Evolutionary conservation across 1,284 basidiomycete species (phyloP), one percentile per base, ranked within the genome.

Genomic region (Mycena sp.): DNA sequence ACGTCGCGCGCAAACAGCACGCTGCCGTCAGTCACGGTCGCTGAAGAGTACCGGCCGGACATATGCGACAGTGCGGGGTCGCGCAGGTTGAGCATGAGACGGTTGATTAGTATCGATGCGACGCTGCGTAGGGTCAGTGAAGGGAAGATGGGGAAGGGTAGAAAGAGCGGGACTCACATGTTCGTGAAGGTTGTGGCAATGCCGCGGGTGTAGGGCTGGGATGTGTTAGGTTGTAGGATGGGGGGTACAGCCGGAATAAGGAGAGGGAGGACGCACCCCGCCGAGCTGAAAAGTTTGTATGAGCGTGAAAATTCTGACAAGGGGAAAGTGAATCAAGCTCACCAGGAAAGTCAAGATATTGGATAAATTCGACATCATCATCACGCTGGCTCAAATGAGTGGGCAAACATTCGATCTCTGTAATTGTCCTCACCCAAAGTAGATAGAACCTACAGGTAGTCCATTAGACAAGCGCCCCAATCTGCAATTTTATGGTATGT

Each of bases 341-440:
- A 65, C 60, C 10, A 52, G n/a, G 25, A 63, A 66, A 17, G 60
- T 66, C 3, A 66, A 32, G 7, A 66, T 66, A 28, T 66, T 66
- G 9, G 56, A 21, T 6, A 66, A 17, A 25, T 51, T 66, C 25
- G 46, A 49, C 10, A 57, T 10, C 6, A 66, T 30, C 28, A 66
- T 66, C 14, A 66, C 57, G 7, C 64, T 66, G 32, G n/a, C n/a
- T n/a, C n/a, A n/a, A n/a, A n/a, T 10, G 19, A 41, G 35, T 1
- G 2, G 41, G 21, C 50, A 3, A 43, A n/a, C 14, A 5, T 7
- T 19, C 2, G 2, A 21, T 7, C 17, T 21, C 6, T 5, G 16
- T 4, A 16, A 29, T 11, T 3, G n/a, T 6, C 32, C 56, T 14
- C 28, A 66, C 64, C 45, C 64, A n/a, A 66, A 66, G 46, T 66